Conservation (phyloP, 2,329 filamentous ascomycete species). For the Colletotrichum agaves region DNA sequence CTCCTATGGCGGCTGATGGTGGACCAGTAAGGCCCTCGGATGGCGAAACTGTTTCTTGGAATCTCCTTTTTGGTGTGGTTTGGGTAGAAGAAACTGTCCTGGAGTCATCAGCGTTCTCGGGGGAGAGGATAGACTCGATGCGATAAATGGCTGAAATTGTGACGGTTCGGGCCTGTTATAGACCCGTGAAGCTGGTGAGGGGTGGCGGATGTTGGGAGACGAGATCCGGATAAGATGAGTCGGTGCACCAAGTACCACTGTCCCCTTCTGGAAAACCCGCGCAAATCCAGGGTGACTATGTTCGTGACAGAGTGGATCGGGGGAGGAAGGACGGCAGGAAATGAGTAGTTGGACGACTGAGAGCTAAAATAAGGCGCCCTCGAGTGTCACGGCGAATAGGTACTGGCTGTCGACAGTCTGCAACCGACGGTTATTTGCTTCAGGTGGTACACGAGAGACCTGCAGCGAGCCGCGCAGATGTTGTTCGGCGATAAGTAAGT, state of each 20-base stretch:
- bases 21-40: constrained; percentile 42
- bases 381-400: constrained; percentile 12
- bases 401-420: constrained; percentile 17
- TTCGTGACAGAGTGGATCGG: constrained; percentile 9
- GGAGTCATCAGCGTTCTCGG: constrained; percentile 53
- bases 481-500: constrained; percentile 1
- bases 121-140: constrained; percentile 63
- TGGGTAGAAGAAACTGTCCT: constrained; percentile 45
- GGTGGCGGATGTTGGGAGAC: constrained; percentile 11
- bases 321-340: constrained; percentile 33
- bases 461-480: constrained; percentile 20
- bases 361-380: constrained; percentile 25
- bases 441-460: constrained; percentile 11
- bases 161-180: constrained; percentile 54
- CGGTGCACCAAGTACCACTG: constrained; percentile 27
- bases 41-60: constrained; percentile 48
- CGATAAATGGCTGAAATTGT: constrained; percentile 62
- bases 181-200: constrained; percentile 46
- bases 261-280: constrained; percentile 19
- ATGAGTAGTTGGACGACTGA: not conserved
- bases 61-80: constrained; percentile 50
- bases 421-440: constrained; percentile 18
- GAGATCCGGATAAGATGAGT: constrained; percentile 16
- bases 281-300: constrained; percentile 22
- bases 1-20: constrained; percentile 19